Base-by-base conservation (phyloP, 352 stramenopile genomes). In the Phytopythium cucurbitacearum region DNA sequence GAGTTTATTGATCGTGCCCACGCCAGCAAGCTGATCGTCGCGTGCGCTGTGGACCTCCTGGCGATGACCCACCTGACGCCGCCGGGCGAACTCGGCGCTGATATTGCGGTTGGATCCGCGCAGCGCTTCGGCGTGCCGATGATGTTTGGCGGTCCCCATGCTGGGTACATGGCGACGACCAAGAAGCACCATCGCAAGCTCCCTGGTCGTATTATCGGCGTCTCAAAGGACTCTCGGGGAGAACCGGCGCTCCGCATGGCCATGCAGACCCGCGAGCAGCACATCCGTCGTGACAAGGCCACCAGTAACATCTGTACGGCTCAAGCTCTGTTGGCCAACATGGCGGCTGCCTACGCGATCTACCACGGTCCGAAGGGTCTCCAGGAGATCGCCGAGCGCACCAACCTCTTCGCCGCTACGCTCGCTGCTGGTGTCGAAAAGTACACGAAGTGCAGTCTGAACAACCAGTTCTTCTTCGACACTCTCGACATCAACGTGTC, bases 241-340 rank as follows among this genome's bases (percentile, higher is more conserved):
- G 97, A 99, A 57, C 91, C 83, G 0, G 95, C 89, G 39, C 74
- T 99, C 42, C 89, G 97, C 32, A 99, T 99, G 96, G 97, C 97
- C 15, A 99, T 99, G 95, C 97, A 99, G 80, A 99, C 97, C 7
- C 91, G 97, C 53, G 97, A 99, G 70, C 93, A 98, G 69, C 96
- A 99, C 75, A 99, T 99, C 70, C 90, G 96, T 56, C 90, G 97
- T 53, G 97, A 99, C 76, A 99, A 99, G 79, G 97, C 97, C 5
- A 99, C 97, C 3, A 97, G 81, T 51, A 99, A 99, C 74, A 99
- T 99, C 75, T 99, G 97, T 68, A 99, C 97, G 35, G 97, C 97
- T 0, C 97, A 99, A 75, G 97, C 97, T 41, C 67, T 99, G 47
- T 74, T 99, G 39, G 97, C 97, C 36, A 99, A 99, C 77, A 99